A percentile compares a stretch with the other conserved stretches of the same genome.
Evolutionary conservation across 148 eudicot genomes (phyloP).

Genomic region (Diospyros lotus): DNA sequence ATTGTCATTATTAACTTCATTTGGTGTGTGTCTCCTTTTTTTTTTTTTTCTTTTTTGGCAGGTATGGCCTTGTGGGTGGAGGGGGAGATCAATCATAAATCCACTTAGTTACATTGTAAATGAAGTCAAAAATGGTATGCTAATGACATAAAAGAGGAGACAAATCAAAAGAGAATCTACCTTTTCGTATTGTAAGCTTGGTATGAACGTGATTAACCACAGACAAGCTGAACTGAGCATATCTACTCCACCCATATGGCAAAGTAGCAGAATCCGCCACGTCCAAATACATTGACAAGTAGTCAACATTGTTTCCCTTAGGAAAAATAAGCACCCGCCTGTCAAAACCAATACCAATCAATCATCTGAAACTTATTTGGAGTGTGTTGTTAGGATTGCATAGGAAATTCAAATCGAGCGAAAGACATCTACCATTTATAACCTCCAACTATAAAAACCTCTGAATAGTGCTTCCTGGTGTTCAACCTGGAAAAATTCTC

Average conservation of each 20-base stretch:
- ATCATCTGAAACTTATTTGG: not conserved
- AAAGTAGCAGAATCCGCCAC: conserved; percentile 66
- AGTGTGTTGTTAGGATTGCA: not conserved
- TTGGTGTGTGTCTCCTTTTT: too few species aligned
- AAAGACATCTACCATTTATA: conserved; percentile 57
- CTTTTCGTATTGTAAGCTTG: conserved; percentile 61
- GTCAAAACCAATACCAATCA: conserved; percentile 17
- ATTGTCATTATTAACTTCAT: too few species aligned
- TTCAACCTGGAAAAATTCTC: conserved; percentile 62
- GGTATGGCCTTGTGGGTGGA: too few species aligned
- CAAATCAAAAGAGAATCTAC: conserved; percentile 22
- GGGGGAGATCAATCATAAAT: too few species aligned
- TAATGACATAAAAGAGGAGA: too few species aligned
- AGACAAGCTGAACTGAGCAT: conserved; percentile 81
- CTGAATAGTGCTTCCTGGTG: conserved; percentile 74
- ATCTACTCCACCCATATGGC: conserved; percentile 87
- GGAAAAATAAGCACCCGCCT: conserved; percentile 92
- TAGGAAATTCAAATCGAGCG: not conserved
- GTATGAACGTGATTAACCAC: conserved; percentile 67
- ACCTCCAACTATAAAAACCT: conserved; percentile 62
- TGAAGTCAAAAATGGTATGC: not conserved
- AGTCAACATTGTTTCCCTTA: conserved; percentile 76
- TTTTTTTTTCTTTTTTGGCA: too few species aligned
- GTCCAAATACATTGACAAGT: conserved; percentile 81
- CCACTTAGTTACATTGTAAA: too few species aligned